These are phyloP conservation scores for Aspergillus felis DNA, from an alignment of 2,329 filamentous ascomycete species.

Conservation along the genomic window DNA sequence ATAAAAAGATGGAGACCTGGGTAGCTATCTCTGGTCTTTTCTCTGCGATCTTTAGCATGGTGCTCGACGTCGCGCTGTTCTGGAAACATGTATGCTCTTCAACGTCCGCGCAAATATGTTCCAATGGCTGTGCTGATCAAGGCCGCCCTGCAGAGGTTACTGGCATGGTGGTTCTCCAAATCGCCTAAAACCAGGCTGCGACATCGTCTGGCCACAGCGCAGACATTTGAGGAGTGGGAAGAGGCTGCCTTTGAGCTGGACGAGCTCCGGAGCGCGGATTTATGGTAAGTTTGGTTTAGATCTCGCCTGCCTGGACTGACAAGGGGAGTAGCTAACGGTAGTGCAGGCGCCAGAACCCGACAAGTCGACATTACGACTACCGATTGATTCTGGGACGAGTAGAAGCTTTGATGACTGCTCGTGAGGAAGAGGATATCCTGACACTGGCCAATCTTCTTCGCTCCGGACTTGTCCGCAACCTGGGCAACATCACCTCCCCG, in stretches of 20 bases:
- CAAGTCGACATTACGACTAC: slow-evolving; percentile 81
- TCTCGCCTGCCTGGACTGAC: too few relatives aligned
- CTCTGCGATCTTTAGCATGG: slow-evolving; percentile 51
- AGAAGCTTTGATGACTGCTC: slow-evolving; percentile 64
- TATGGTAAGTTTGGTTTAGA: slow-evolving; percentile 56
- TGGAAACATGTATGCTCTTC: slow-evolving; percentile 54
- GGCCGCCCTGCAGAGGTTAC: slow-evolving; percentile 55
- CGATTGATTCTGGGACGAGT: slow-evolving; percentile 75
- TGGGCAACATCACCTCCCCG: slow-evolving; percentile 84
- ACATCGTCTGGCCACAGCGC: slow-evolving; percentile 61
- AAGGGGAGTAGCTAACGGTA: background rate
- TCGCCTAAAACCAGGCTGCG: slow-evolving; percentile 63
- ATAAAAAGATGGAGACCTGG: slow-evolving; percentile 21
- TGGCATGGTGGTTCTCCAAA: slow-evolving; percentile 63
- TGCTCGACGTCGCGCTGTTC: slow-evolving; percentile 59
- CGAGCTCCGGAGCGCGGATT: slow-evolving; percentile 70
- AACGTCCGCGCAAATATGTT: background rate
- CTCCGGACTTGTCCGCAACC: slow-evolving; percentile 71
- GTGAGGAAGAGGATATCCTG: slow-evolving; percentile 68
- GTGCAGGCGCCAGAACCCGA: slow-evolving; percentile 72
- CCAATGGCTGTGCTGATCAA: background rate
- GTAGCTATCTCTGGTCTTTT: slow-evolving; percentile 24
- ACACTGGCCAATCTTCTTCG: slow-evolving; percentile 74
- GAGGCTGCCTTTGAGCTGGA: slow-evolving; percentile 80
- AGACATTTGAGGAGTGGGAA: slow-evolving; percentile 80